Base-by-base conservation (phyloP, 2,329 filamentous ascomycete species). In the Fusarium keratoplasticum region DNA sequence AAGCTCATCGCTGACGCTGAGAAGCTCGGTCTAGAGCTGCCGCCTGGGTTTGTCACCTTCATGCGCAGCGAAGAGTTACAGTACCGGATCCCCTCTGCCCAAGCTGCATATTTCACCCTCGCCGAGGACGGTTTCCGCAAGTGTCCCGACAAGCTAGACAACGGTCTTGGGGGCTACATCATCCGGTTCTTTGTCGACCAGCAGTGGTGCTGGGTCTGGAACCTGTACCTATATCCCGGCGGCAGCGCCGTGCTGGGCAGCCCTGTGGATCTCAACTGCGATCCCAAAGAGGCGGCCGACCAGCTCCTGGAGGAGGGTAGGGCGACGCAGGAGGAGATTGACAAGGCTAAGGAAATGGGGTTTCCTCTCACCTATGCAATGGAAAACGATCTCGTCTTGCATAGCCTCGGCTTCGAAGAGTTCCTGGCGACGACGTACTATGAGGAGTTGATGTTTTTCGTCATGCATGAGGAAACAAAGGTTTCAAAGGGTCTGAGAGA, bases 41-140 rank as follows among this genome's bases (percentile, higher is more conserved):
- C 60, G 3, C 16, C 33, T 11, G 44, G 52, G 25, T 65, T 60
- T 11, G 14, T 69, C 14, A 47, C 68, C 18, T 69, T 69, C 27
- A 64, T 55, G 44, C n/a, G 25, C 18, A 29, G 20, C 20, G 5
- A 40, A 18, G 25, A 38, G 13, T 18, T 69, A 18, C 63, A 64
- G 16, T 18, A 22, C 20, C 50, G 42, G 5, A 25, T 55, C 13
- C 29, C 40, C 11, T 65, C 40, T 14, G 22, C 40, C 3, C 54
- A 36, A 3, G 40, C 22, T 2, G 52, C 54, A 38, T 60, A 18
- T 35, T 65, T 60, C n/a, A 33, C 18, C 16, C 38, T 63, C n/a
- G 42, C 22, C 1, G 20, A 29, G 7, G 44, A 69, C 18, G 52
- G 42, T 6, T 13, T 61, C 18, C 27, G 22, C 14, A 67, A 60